Conservation (phyloP, 2,329 filamentous ascomycete species). For the Pseudocercospora musae region DNA sequence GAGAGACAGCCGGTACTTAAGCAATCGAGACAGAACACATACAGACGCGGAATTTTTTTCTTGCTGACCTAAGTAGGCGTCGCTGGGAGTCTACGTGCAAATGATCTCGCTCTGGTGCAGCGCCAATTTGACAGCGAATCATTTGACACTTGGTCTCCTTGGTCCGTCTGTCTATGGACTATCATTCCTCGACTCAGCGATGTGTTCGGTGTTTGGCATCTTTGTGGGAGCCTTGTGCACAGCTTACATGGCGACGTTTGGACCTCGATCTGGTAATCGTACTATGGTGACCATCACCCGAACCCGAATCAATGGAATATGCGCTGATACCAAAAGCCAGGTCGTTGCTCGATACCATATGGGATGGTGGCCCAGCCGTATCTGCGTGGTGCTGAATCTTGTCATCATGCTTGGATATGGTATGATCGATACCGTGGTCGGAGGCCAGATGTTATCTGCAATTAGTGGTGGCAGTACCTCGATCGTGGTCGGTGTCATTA, state of each 20-base stretch:
- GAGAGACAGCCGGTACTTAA: constrained; percentile 11
- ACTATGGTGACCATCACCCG: constrained; percentile 39
- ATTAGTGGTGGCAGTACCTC: constrained; percentile 51
- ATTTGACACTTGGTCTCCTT: constrained; percentile 43
- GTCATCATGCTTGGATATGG: constrained; percentile 57
- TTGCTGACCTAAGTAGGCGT: not conserved
- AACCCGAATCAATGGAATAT: no score
- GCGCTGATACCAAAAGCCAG: constrained; percentile 10
- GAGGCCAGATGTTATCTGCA: constrained; percentile 59
- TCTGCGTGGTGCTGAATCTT: constrained; percentile 54
- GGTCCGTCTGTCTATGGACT: constrained; percentile 42
- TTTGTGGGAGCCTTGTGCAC: constrained; percentile 44
- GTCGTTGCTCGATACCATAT: constrained; percentile 51
- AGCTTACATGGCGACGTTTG: constrained; percentile 51
- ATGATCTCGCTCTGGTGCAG: constrained; percentile 22
- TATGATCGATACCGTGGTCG: constrained; percentile 58
- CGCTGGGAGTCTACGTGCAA: constrained; percentile 11
- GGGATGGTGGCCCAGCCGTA: constrained; percentile 55
- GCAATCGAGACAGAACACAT: not conserved
- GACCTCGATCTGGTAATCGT: constrained; percentile 51
- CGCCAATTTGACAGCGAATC: constrained; percentile 32
- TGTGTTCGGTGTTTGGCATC: constrained; percentile 47
- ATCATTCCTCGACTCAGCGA: constrained; percentile 46
- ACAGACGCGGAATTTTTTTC: not conserved
- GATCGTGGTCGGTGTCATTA: constrained; percentile 58